Conservation (phyloP, 306 rosid species). For the Lablab purpureus region DNA sequence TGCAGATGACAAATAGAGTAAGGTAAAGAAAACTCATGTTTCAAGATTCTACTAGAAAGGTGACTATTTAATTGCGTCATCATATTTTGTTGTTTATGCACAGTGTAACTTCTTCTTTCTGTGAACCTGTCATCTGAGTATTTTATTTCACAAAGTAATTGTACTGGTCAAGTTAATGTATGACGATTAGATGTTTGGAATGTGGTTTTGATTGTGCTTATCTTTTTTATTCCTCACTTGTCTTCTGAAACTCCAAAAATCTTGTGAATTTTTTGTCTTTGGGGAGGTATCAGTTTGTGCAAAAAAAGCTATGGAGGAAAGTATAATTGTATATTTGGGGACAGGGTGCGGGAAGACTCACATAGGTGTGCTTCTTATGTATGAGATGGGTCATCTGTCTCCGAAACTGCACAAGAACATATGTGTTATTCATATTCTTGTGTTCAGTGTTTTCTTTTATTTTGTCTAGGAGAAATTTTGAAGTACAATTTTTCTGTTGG, state of each 20-base stretch:
- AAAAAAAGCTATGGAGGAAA: slow-evolving; percentile 87
- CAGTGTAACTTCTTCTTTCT: neutral
- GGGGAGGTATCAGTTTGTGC: slow-evolving; percentile 82
- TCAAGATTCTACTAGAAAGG: slow-evolving; percentile 5
- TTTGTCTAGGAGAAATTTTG: no score
- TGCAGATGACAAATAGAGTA: slow-evolving; percentile 26
- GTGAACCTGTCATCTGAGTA: neutral
- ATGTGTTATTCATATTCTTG: no score
- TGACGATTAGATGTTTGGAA: neutral
- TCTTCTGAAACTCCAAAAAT: slow-evolving; percentile 7
- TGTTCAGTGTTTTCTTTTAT: no score
- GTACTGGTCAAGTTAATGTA: neutral
- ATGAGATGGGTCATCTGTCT: slow-evolving; percentile 75
- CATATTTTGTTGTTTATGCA: neutral
- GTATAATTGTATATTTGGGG: slow-evolving; percentile 84
- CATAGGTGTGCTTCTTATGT: slow-evolving; percentile 83
- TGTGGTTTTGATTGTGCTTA: slow-evolving; percentile 22
- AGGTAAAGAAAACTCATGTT: neutral
- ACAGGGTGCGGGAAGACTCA: slow-evolving; percentile 98
- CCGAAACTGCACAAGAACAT: slow-evolving; percentile 67
- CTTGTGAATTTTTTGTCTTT: slow-evolving; percentile 44
- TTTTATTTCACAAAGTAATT: slow-evolving; percentile 19
- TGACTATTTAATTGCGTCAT: neutral
- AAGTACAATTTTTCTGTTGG: no score
- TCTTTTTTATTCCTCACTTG: neutral